A percentile compares a stretch with the other conserved stretches of the same genome.
These are phyloP conservation scores for Gossypium herbaceum DNA, from an alignment of 345 rosid species.

Conservation along the genomic window DNA sequence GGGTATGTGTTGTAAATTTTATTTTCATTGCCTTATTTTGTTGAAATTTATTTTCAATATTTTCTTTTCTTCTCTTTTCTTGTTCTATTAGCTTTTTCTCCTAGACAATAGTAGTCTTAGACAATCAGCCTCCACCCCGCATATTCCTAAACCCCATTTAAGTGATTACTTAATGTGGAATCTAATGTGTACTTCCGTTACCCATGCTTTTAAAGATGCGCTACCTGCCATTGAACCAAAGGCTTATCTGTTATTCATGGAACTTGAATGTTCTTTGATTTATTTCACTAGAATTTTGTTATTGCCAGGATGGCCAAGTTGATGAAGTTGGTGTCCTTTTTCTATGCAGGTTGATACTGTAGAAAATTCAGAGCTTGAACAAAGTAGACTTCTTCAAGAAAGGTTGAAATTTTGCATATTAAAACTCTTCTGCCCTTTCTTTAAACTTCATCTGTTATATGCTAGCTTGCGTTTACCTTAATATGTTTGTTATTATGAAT, in stretches of 20 bases:
- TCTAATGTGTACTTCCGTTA: not conserved
- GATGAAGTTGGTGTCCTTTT: slow-evolving; percentile 31
- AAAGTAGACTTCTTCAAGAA: slow-evolving; percentile 37
- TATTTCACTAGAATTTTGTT: not conserved
- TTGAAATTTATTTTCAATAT: slow-evolving; percentile 2
- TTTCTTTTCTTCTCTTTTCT: not conserved
- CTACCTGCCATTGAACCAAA: not conserved
- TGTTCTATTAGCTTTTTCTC: not conserved
- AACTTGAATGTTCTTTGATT: slow-evolving; percentile 6
- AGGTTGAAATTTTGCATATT: slow-evolving; percentile 43
- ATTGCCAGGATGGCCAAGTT: slow-evolving; percentile 40
- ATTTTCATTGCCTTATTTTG: slow-evolving; percentile 7
- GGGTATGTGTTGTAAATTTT: slow-evolving; percentile 31
- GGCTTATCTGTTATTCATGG: not conserved
- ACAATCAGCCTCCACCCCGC: not conserved
- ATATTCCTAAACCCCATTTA: not conserved
- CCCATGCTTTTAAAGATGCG: not conserved
- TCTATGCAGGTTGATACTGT: slow-evolving; percentile 23
- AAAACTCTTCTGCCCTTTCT: not conserved
- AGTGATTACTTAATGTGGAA: not conserved
- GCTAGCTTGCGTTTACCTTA: not conserved
- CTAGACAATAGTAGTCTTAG: not conserved
- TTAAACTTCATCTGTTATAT: not conserved
- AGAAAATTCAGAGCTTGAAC: slow-evolving; percentile 29
- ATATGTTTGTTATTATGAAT: not conserved